These are phyloP conservation scores for Ceriops zippeliana DNA, from an alignment of 345 rosid species.

Conservation along the genomic window DNA sequence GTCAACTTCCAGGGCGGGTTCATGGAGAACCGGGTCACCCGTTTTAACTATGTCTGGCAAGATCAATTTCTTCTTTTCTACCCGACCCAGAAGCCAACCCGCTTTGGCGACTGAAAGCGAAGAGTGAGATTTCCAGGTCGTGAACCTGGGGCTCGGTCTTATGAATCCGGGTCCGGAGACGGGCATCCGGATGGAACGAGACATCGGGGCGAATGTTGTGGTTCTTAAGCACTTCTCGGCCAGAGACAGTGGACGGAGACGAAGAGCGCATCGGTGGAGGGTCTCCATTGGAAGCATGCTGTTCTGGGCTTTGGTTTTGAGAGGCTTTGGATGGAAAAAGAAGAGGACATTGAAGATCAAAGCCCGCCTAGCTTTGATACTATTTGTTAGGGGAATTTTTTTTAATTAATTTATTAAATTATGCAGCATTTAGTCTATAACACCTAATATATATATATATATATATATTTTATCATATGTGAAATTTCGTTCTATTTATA, in stretches of 20 bases:
- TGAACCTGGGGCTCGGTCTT: slow-evolving; percentile 1
- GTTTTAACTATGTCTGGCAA: slow-evolving; percentile 66
- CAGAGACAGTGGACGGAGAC: slow-evolving; percentile 46
- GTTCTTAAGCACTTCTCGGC: slow-evolving; percentile 27
- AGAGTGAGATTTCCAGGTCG: slow-evolving; percentile 27
- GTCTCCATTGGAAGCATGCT: slow-evolving; percentile 36
- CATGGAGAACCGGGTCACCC: slow-evolving; percentile 93
- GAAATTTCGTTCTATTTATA: too few species aligned
- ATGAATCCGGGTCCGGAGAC: slow-evolving; percentile 10
- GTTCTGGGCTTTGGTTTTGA: slow-evolving; percentile 2
- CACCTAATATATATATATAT: too few species aligned
- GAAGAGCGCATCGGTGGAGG: slow-evolving; percentile 47
- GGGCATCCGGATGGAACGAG: slow-evolving; percentile 18
- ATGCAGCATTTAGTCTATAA: too few species aligned
- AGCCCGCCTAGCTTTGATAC: too few species aligned
- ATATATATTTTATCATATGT: too few species aligned
- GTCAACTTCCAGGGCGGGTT: slow-evolving; percentile 69
- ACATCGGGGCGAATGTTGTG: slow-evolving; percentile 2
- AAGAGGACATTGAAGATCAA: not conserved
- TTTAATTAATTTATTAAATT: too few species aligned
- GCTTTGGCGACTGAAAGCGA: slow-evolving; percentile 52
- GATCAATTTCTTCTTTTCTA: slow-evolving; percentile 53
- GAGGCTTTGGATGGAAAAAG: not conserved
- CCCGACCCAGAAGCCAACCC: slow-evolving; percentile 89
- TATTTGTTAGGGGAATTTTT: too few species aligned